Evolutionary conservation across 75 land plant genomes (phyloP), one percentile per base, ranked within the genome.

Genomic region (Larix kaempferi): DNA sequence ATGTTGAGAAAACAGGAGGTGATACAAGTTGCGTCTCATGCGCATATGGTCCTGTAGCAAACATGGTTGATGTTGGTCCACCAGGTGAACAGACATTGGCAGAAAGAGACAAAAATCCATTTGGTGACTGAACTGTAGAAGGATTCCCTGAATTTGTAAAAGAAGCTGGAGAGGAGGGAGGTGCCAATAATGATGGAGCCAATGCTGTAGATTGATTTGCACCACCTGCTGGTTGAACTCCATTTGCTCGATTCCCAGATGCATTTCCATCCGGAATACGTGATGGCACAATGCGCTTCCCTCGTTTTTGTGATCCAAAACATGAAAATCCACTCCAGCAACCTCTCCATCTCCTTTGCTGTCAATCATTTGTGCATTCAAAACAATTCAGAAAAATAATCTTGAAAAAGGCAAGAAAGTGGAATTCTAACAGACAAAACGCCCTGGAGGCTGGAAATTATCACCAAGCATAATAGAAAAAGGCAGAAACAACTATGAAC

Each of bases 1-100:
- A 94, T 27, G 95, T 91, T 56, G 99, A 96, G 86, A 92, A 92
- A 72, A 91, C 95, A 73, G 97, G 97, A 69, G 97, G 97, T 41
- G 97, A 89, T 41, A 94, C 97, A 7, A 92, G 82, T 26, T 92
- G 94, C 12, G 97, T 92, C 73, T 94, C 97, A 79, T 94, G 89
- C 61, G 97, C 97, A 81, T 94, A 94, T 62, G 97, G 97, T 11
- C 97, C 97, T n/a, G 92, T 90, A 2, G 90, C 90, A 86, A 79
- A 94, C 95, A 94, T 92, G 10, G 92, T 86, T 35, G 92, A 84
- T 26, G 91, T 83, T 54, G 94, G 93, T 19, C 91, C 96, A 26
- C 83, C 93, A 77, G 95, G 94, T 26, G 97, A 90, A 69, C 82
- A 86, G 35, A 88, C 90, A 79, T 88, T 90, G 27, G 91, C 73